Evolutionary conservation across 192 early-diverging fungal species (phyloP).

Genomic region (Kickxella alabastrina): DNA sequence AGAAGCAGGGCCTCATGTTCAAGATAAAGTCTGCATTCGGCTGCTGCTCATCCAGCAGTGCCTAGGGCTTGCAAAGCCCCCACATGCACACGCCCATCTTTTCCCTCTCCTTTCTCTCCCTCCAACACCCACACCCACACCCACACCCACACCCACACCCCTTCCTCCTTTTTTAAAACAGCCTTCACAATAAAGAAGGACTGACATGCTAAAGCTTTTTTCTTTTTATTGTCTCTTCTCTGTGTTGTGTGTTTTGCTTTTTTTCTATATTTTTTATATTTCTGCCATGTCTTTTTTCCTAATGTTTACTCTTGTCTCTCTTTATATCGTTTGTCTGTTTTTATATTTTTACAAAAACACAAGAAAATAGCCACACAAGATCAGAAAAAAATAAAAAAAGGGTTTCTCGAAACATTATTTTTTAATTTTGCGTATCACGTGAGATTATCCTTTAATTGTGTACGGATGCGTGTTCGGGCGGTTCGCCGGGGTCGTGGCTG

Average conservation of each 20-base stretch:
- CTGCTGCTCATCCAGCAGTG: conserved; percentile 43
- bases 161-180: neutral
- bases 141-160: neutral
- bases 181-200: neutral
- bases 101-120: neutral
- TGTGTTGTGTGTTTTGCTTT: conserved; percentile 1
- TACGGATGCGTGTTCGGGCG: neutral
- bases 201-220: neutral
- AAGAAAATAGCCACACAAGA: too few species aligned
- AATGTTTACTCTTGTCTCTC: neutral
- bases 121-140: neutral
- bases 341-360: neutral
- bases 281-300: conserved; percentile 2
- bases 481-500: neutral
- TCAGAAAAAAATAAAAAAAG: too few species aligned
- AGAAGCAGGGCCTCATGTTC: conserved; percentile 50
- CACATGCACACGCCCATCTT: neutral
- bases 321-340: neutral
- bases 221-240: conserved; percentile 10
- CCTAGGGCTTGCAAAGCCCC: neutral
- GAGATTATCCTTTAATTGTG: neutral
- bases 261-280: neutral
- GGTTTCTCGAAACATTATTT: too few species aligned
- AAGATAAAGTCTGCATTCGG: conserved; percentile 50
- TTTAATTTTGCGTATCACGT: too few species aligned